These are phyloP conservation scores for Wickerhamomyces sp. DNA, from an alignment of 1,139 yeast genomes.

Conservation along the genomic window DNA sequence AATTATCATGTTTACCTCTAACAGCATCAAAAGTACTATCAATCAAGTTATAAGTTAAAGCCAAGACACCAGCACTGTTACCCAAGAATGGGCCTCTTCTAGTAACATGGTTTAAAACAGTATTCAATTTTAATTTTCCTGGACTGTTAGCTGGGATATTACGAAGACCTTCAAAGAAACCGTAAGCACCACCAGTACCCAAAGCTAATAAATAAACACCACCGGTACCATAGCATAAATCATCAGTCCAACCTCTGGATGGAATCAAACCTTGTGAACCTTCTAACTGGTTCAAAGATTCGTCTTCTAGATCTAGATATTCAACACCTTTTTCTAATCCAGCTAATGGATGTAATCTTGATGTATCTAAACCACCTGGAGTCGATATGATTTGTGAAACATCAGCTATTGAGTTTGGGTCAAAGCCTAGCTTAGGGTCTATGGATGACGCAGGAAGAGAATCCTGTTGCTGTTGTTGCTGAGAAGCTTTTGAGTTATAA, in stretches of 20 bases:
- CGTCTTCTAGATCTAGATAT: conserved; percentile 86
- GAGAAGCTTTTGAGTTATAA: conserved; percentile 26
- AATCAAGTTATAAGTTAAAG: conserved; percentile 79
- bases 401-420: conserved; percentile 61
- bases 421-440: conserved; percentile 52
- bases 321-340: conserved; percentile 88
- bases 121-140: conserved; percentile 74
- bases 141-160: conserved; percentile 73
- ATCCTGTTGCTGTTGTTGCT: conserved; percentile 28
- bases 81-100: conserved; percentile 95
- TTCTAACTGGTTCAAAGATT: conserved; percentile 65
- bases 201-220: conserved; percentile 81
- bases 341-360: conserved; percentile 87
- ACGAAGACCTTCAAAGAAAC: conserved; percentile 78
- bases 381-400: conserved; percentile 57
- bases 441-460: conserved; percentile 14
- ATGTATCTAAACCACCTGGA: conserved; percentile 64
- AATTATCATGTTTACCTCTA: conserved; percentile 86
- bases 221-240: conserved; percentile 96
- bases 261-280: conserved; percentile 91
- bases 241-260: conserved; percentile 95
- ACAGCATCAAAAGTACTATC: conserved; percentile 74
- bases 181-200: conserved; percentile 84
- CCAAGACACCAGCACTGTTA: conserved; percentile 91
- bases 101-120: conserved; percentile 86